Conservation (phyloP, 2,329 filamentous ascomycete species). For the Penicillium brasilianum region DNA sequence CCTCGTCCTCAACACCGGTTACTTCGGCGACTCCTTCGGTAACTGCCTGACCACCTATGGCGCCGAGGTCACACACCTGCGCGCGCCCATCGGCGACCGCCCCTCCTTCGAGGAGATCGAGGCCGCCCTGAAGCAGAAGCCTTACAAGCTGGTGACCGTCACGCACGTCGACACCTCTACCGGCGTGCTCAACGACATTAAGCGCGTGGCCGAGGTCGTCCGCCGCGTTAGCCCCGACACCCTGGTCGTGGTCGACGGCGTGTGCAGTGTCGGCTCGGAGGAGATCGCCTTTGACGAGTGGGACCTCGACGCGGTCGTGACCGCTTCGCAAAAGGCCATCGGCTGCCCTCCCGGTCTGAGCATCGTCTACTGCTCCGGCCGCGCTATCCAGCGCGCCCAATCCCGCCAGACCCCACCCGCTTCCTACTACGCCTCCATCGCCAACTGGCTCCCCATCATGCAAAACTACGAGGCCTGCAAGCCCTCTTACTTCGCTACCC, state of each 20-base stretch:
- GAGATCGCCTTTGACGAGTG: slow-evolving; percentile 96
- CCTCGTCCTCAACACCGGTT: slow-evolving; percentile 91
- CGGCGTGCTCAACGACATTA: slow-evolving; percentile 89
- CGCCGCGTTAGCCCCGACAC: slow-evolving; percentile 88
- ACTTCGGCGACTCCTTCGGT: slow-evolving; percentile 94
- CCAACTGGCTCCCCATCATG: slow-evolving; percentile 99
- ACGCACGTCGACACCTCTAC: slow-evolving; percentile 98
- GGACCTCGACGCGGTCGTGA: slow-evolving; percentile 90
- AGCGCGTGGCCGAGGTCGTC: slow-evolving; percentile 80
- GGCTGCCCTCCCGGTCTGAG: slow-evolving; percentile 92
- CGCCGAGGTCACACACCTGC: slow-evolving; percentile 85
- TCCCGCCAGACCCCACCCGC: slow-evolving; percentile 78
- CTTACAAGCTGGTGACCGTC: slow-evolving; percentile 92
- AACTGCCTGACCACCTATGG: slow-evolving; percentile 92
- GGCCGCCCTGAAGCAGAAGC: slow-evolving; percentile 83
- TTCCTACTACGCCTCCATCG: slow-evolving; percentile 94
- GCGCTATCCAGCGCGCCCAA: slow-evolving; percentile 81
- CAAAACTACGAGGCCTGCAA: slow-evolving; percentile 98
- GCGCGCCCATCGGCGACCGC: slow-evolving; percentile 83
- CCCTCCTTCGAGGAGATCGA: slow-evolving; percentile 88
- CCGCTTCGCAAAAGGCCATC: slow-evolving; percentile 95
- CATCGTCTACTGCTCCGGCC: slow-evolving; percentile 90
- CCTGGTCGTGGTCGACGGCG: slow-evolving; percentile 89
- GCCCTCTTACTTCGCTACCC: slow-evolving; percentile 96
- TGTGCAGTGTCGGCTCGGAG: slow-evolving; percentile 95